Evolutionary conservation across 768 basidiomycete genomes (phyloP), one percentile per base, ranked within the genome.

Genomic region (Tricholoma sp.): DNA sequence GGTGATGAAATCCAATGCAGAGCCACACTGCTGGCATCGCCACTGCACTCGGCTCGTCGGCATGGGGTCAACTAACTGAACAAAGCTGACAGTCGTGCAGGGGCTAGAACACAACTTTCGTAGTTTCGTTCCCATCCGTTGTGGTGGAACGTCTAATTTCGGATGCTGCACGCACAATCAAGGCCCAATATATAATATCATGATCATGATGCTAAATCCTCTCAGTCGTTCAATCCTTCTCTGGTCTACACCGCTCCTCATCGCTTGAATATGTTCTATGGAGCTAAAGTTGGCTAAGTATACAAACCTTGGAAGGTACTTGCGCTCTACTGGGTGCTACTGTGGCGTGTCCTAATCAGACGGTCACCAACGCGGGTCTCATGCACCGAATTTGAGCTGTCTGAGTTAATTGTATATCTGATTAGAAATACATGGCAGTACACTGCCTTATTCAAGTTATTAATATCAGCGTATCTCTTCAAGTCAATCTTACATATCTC

Each of bases 231-330:
- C 6, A 60, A 66, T 1, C 79, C 72, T 6, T 63, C 70, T 49
- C 67, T 80, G 10, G 69, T 76, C 50, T 68, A 69, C 20, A 64
- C 64, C 0, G 59, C 54, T 15, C 63, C 60, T 37, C 71, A 74
- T 36, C 74, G 1, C 63, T 78, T 51, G 76, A 76, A 55, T 65
- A 10, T 56, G 57, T 6, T 62, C 61, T 33, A 55, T 64, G 17
- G 66, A 63, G 20, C 58, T 74, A 10, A 63, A 63, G 20, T 63
- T 65, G 34, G 70, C 69, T n/a, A n/a, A n/a, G n/a, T 4, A 63
- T 74, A 18, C 65, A 68, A 33, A 67, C 59, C 3, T 67, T 74
- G 12, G 71, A 72, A 58, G 71, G 65, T 4, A 71, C 72, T 6
- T 72, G 71, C 51, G 70, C 68, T 24, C 72, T 72, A 54, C 56